phyloP scores from a whole-genome alignment of 176 grass and related monocot genomes.

The Phragmites australis region DNA sequence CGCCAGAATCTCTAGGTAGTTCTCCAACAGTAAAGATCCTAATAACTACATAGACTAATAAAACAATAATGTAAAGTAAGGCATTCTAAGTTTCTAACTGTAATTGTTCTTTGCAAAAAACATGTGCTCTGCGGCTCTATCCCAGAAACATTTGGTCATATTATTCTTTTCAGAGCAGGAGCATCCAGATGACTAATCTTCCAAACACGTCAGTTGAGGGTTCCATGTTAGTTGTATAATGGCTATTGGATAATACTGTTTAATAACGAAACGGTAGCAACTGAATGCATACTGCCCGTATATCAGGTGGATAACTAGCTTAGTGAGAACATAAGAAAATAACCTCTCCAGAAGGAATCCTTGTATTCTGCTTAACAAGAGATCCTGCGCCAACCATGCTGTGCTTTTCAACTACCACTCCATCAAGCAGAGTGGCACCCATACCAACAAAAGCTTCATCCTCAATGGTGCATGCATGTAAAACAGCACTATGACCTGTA shows the following conservation, averaged over 20 bases:
- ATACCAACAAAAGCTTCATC: slow-evolving; percentile 95
- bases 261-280: neutral
- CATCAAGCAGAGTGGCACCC: slow-evolving; percentile 89
- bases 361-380: slow-evolving; percentile 90
- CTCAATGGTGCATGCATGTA: slow-evolving; percentile 87
- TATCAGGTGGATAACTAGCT: neutral
- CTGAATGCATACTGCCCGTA: neutral
- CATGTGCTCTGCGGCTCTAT: neutral
- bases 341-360: slow-evolving; percentile 93
- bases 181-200: neutral
- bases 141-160: neutral
- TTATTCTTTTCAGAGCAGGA: neutral
- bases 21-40: neutral
- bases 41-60: neutral
- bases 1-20: neutral
- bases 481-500: slow-evolving; percentile 81
- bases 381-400: slow-evolving; percentile 87
- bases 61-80: neutral
- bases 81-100: neutral
- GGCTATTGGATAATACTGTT: neutral
- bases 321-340: slow-evolving; percentile 28
- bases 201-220: neutral
- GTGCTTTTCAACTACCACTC: slow-evolving; percentile 90
- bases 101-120: neutral
- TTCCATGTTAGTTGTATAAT: slow-evolving; percentile 7